Evolutionary conservation across 495 filamentous ascomycete species (phyloP), one percentile per base, ranked within the genome.

Genomic region (Pseudotulostoma volvatum): DNA sequence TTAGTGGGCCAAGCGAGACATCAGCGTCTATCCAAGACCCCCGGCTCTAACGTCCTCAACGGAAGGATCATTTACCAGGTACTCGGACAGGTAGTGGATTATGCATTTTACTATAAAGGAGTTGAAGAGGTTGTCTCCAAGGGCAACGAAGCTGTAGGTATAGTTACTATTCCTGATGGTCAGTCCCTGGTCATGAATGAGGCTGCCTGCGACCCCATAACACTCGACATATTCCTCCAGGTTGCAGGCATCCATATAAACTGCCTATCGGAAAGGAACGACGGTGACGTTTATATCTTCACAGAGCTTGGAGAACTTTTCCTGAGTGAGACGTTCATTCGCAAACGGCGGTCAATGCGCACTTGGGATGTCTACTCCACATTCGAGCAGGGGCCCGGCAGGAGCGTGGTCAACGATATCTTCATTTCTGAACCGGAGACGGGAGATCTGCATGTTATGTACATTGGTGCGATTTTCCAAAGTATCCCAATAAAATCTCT

Each of bases 241-340:
- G 60, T 72, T 1, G 69, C 46, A 15, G 66, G 68, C 0, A 58
- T 75, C 17, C 72, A 50, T 48, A 61, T 71, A 9, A 74, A 71
- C 40, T 63, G 57, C 36, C 68, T 74, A 67, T 68, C 65, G 0
- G 56, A 67, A 17, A 33, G 45, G 14, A 9, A 48, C 0, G 36
- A 50, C 0, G 45, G 30, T 0, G 63, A 71, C 4, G 66, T 73
- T 36, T 75, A 54, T 36, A 64, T 75, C 25, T 55, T 63, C 7
- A n/a, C n/a, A n/a, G n/a, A n/a, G n/a, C n/a, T n/a, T n/a, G n/a
- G n/a, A n/a, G n/a, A n/a, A n/a, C n/a, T n/a, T n/a, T n/a, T n/a
- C n/a, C n/a, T n/a, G n/a, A n/a, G n/a, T n/a, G n/a, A n/a, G n/a
- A n/a, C n/a, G n/a, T n/a, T n/a, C n/a, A n/a, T n/a, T n/a, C n/a